Conservation (phyloP, 2,329 filamentous ascomycete species). For the Macrophomina pseudophaseolina region DNA sequence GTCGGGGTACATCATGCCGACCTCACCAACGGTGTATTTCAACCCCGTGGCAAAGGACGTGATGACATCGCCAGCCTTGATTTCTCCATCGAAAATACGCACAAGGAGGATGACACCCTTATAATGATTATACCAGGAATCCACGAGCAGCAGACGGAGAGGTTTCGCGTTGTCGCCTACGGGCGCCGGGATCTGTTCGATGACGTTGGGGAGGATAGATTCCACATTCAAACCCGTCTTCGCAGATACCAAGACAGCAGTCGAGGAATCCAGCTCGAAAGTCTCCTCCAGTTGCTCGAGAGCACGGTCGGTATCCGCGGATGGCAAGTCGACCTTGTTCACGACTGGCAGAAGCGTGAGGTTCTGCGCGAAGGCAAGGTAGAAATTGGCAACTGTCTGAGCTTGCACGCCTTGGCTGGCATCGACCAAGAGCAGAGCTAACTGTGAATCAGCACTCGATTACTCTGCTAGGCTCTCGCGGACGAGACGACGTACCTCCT, state of each 20-base stretch:
- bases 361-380: constrained; percentile 92
- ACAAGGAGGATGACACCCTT: constrained; percentile 92
- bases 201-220: constrained; percentile 80
- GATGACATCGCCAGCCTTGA: constrained; percentile 84
- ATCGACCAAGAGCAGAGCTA: constrained; percentile 86
- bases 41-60: constrained; percentile 85
- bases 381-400: constrained; percentile 98
- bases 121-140: constrained; percentile 98
- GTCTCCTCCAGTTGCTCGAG: constrained; percentile 83
- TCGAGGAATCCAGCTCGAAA: constrained; percentile 83
- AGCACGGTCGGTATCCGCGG: constrained; percentile 84
- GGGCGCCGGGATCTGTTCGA: constrained; percentile 83
- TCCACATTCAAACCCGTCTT: constrained; percentile 92
- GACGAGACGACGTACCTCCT: constrained; percentile 54
- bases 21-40: constrained; percentile 92
- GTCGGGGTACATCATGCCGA: constrained; percentile 93
- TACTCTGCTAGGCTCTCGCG: background rate
- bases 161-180: constrained; percentile 74
- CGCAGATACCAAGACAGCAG: constrained; percentile 80
- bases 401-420: constrained; percentile 96
- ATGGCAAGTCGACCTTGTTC: constrained; percentile 94
- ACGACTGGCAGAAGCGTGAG: constrained; percentile 86
- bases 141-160: constrained; percentile 84
- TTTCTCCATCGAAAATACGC: constrained; percentile 84
- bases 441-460: constrained; percentile 22